phyloP scores from a whole-genome alignment of 805 yeast species.

The Wickerhamomyces ciferrii region DNA sequence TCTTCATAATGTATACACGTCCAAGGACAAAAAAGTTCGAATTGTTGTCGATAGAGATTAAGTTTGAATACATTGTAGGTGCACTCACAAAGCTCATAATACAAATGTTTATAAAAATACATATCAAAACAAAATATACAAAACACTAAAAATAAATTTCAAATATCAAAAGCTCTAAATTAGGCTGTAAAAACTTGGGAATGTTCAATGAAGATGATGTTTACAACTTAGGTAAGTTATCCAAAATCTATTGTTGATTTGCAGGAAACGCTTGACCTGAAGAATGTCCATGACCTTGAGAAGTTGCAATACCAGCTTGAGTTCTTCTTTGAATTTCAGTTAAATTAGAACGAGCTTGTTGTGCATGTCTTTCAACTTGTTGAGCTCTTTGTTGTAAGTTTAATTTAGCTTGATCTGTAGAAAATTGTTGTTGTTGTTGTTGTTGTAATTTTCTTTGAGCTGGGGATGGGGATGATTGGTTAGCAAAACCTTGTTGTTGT shows the following conservation, averaged over 20 bases:
- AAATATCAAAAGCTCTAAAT: no score
- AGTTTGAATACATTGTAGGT: no score
- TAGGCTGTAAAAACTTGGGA: no score
- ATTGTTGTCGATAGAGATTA: no score
- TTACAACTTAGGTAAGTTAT: no score
- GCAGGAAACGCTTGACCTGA: background rate
- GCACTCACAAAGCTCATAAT: no score
- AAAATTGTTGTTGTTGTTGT: background rate
- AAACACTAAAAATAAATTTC: no score
- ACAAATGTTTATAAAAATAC: background rate
- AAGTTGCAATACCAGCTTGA: background rate
- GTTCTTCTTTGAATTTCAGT: background rate
- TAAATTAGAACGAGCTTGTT: background rate
- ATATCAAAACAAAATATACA: background rate
- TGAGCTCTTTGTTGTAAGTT: background rate
- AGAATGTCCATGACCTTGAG: background rate
- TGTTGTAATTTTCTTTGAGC: background rate
- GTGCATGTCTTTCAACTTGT: background rate
- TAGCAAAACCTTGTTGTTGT: background rate
- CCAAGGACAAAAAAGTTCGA: no score
- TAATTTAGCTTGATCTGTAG: background rate
- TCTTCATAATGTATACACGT: no score
- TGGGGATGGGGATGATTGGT: background rate
- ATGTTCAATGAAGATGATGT: no score
- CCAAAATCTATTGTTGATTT: background rate